Evolutionary conservation across 139 green algal genomes (phyloP), one percentile per base, ranked within the genome.

Genomic region (Chlamydomonas urium): DNA sequence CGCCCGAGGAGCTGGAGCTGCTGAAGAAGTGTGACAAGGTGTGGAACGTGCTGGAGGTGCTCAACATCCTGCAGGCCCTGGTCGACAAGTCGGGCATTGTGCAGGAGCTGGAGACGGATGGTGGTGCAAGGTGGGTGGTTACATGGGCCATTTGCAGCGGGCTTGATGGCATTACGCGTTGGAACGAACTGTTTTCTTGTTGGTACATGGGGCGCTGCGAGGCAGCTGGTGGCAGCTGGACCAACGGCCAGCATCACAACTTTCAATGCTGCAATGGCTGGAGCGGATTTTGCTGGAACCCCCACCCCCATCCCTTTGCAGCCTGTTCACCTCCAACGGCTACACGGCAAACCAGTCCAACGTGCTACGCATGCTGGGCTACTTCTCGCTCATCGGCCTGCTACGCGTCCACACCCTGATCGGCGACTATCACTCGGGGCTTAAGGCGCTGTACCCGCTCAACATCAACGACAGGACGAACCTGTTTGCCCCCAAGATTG

Each of bases 291-390:
- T 10, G 42, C 14, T 10, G 10, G 42, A 53, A 53, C 60, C n/a
- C 29, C 33, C 33, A 29, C 38, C 8, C 32, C 19, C 60, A 14
- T n/a, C 29, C 10, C 37, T 38, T 31, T 33, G 5, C 37, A 59
- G 37, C 47, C 48, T 97, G 66, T 84, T 75, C 31, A 59, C 86
- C 38, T 87, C 75, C 26, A 91, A 98, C 50, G 93, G 93, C 14
- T 97, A 93, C 74, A 76, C 82, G 48, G 74, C 81, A 17, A 74
- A 71, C 33, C 76, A 67, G 66, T 95, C 86, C 82, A 99, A 99
- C 81, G 94, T 98, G 77, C 89, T 97, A 71, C 85, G 77, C 47
- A 89, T 97, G 83, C 80, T 99, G 72, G 95, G 95, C 56, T 99
- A 99, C 84, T 98, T 96, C 80, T 87, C 82, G 1, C 81, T 98